Evolutionary conservation across 371 early-diverging fungal genomes (phyloP), one percentile per base, ranked within the genome.

Genomic region (Saksenaea oblongispora): DNA sequence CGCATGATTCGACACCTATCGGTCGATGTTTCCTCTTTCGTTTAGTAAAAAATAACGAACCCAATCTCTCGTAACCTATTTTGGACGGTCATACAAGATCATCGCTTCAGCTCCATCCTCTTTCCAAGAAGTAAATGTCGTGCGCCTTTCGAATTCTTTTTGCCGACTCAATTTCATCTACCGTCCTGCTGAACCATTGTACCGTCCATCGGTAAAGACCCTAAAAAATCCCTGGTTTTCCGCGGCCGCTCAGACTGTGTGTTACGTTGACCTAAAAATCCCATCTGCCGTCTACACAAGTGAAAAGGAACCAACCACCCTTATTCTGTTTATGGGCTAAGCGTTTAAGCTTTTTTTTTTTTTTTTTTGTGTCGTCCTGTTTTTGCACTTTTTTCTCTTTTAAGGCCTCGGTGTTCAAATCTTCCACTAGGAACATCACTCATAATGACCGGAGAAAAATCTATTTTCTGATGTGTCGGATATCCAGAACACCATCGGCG

Each of bases 371-470:
- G n/a, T 10, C 51, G 10, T 47, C 22, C 51, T 47, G 51, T 26
- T 47, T 47, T 47, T 47, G 51, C 51, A n/a, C 24, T 47, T 47
- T 47, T 47, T 47, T 47, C 51, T 47, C 51, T 47, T 47, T 47
- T 47, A 47, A 47, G 51, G 51, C 9, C 22, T 3, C 51, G 51
- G 51, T 22, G 51, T 18, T 22, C 22, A 10, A 47, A 47, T n/a
- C 10, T 9, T 18, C 22, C 51, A 22, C 24, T 22, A 47, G 51
- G 51, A 22, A 17, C 51, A 47, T 17, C 24, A 22, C 31, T 31
- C 31, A 31, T 2, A 7, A 31, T 31, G 7, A 7, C 31, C 31
- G 31, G 31, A 31, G 31, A 31, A 2, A 31, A 31, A 31, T 31
- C 7, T 31, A 31, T 31, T 4, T 31, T 4, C 31, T 31, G 2